Evolutionary conservation across 768 basidiomycete species (phyloP).

Genomic region (Collybia sordida): DNA sequence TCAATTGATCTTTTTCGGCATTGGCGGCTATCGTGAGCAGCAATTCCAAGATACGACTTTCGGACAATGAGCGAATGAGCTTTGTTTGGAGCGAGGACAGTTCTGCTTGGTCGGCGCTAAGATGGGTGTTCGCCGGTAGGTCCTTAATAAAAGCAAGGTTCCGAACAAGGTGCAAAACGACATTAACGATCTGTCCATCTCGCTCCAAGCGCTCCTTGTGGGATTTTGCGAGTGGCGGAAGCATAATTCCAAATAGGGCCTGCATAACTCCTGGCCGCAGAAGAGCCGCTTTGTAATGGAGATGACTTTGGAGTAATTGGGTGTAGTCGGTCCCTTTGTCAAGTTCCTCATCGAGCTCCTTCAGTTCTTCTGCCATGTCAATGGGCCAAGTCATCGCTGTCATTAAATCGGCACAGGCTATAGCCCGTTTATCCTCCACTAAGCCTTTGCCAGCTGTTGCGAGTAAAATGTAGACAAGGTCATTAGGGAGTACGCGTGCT

Average conservation of each 20-base stretch:
- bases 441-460: constrained; percentile 75
- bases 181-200: constrained; percentile 84
- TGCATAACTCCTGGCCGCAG: constrained; percentile 68
- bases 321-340: constrained; percentile 89
- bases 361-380: constrained; percentile 90
- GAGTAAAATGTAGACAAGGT: constrained; percentile 83
- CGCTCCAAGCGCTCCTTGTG: constrained; percentile 69
- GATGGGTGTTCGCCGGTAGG: constrained; percentile 65
- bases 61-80: constrained; percentile 67
- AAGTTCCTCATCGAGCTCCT: constrained; percentile 83
- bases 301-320: constrained; percentile 74
- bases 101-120: constrained; percentile 79
- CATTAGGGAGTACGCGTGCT: constrained; percentile 81
- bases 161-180: constrained; percentile 85
- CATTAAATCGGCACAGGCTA: constrained; percentile 85
- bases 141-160: constrained; percentile 97
- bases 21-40: constrained; percentile 87
- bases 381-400: constrained; percentile 99
- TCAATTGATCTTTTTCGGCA: constrained; percentile 69
- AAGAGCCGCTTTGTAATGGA: constrained; percentile 85
- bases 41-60: constrained; percentile 73
- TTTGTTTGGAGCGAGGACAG: constrained; percentile 76
- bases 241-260: constrained; percentile 69
- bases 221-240: constrained; percentile 76
- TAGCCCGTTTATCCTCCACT: constrained; percentile 80